Conservation (phyloP, 129 eudicot species). For the Glebionis coronaria region DNA sequence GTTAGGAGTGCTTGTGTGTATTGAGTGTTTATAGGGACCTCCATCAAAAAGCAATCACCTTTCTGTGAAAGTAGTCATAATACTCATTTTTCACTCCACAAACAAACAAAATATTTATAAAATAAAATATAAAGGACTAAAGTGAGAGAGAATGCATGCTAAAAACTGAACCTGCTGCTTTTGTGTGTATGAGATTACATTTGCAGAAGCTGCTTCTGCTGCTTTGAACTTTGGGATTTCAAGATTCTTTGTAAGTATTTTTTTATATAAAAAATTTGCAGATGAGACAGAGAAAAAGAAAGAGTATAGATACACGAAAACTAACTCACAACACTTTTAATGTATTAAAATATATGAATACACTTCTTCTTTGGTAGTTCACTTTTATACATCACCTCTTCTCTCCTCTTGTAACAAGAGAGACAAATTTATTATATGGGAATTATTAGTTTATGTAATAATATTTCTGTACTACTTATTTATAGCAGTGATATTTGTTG, state of each 20-base stretch:
- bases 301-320: slow-evolving; percentile 57
- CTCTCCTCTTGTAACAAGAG: neutral
- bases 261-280: slow-evolving; percentile 16
- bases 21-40: slow-evolving; percentile 43
- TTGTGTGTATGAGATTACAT: slow-evolving; percentile 45
- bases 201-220: slow-evolving; percentile 32
- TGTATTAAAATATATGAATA: slow-evolving; percentile 17
- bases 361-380: slow-evolving; percentile 12
- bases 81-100: slow-evolving; percentile 38
- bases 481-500: neutral
- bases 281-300: slow-evolving; percentile 26
- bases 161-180: slow-evolving; percentile 37
- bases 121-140: slow-evolving; percentile 2
- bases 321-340: slow-evolving; percentile 43
- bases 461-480: too few relatives aligned
- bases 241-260: slow-evolving; percentile 22
- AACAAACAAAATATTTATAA: slow-evolving; percentile 26
- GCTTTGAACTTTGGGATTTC: slow-evolving; percentile 46
- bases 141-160: slow-evolving; percentile 38
- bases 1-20: slow-evolving; percentile 58
- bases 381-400: slow-evolving; percentile 35
- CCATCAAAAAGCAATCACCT: slow-evolving; percentile 79
- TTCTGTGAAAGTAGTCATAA: slow-evolving; percentile 60
- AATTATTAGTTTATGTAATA: neutral
- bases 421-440: slow-evolving; percentile 22